Conservation (phyloP, 2,329 filamentous ascomycete species). For the Nigrograna mackinnonii region DNA sequence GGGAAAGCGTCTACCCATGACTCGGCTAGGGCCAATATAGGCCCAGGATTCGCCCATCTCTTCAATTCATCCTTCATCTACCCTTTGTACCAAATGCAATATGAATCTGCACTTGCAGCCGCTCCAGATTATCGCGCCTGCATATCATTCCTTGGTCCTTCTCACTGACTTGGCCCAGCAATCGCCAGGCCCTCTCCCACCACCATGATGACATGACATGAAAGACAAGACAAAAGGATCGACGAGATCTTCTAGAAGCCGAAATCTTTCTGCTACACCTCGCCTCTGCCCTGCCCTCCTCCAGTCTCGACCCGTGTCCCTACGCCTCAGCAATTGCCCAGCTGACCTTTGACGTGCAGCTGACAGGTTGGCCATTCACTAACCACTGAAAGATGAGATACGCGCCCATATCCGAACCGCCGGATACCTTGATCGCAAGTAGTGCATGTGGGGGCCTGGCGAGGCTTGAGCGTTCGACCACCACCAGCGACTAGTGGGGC, state of each 20-base stretch:
- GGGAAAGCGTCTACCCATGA: conserved; percentile 32
- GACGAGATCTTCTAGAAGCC: too few species aligned
- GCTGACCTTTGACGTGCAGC: conserved; percentile 12
- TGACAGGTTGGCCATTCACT: conserved; percentile 10
- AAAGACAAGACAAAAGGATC: too few species aligned
- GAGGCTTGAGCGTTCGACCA: conserved; percentile 12
- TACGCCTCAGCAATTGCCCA: too few species aligned
- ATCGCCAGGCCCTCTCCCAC: not conserved
- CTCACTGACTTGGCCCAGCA: not conserved
- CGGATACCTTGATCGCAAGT: too few species aligned
- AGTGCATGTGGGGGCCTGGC: conserved; percentile 28
- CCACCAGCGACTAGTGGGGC: conserved; percentile 26
- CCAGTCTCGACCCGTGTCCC: too few species aligned
- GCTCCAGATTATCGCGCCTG: conserved; percentile 26
- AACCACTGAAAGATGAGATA: not conserved
- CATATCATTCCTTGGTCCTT: conserved; percentile 5
- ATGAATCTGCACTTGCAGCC: conserved; percentile 23
- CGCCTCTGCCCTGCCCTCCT: too few species aligned
- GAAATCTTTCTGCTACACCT: too few species aligned
- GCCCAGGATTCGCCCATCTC: conserved; percentile 20
- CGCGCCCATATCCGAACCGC: conserved; percentile 7
- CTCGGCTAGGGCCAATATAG: conserved; percentile 31
- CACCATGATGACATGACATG: too few species aligned
- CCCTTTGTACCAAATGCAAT: conserved; percentile 17
- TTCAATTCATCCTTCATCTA: conserved; percentile 31